Evolutionary conservation across 177 flowering plant species (phyloP), one percentile per base, ranked within the genome.

Genomic region (Vitis hybrid): DNA sequence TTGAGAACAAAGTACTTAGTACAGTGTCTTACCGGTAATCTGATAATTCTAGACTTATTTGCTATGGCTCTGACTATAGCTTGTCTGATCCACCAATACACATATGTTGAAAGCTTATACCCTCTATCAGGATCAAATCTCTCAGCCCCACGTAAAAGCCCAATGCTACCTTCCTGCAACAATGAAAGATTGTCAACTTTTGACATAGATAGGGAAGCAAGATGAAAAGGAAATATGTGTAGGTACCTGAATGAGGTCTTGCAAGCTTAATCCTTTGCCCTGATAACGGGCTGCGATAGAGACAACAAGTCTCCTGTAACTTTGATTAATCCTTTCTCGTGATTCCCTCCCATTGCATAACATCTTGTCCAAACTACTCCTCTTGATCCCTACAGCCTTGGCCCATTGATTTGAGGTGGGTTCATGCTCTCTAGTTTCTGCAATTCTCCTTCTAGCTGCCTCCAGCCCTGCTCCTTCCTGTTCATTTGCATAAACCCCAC

Each of bases 161-260:
- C 81, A 19, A 81, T 81, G 79, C 73, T 78, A 39, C 81, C 83
- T 73, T 75, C 81, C 81, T 80, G 61, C 55, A 8, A 61, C 18
- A 20, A 49, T 14, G 13, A 65, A 26, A 55, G 4, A 34, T 15
- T n/a, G 5, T 19, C 59, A 10, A 62, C 19, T 50, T 6, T 50
- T 22, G 52, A 55, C 15, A 71, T 26, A 61, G 26, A 2, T 16
- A 15, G 59, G 26, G 31, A 18, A 48, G 59, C 63, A 73, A 51
- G 29, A 20, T 14, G 48, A 15, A 39, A 52, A 16, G 39, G 66
- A 45, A 61, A 61, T 16, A 20, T 16, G 20, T n/a, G 13, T 49
- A 29, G 39, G 39, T 20, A 87, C 91, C 91, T 87, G 94, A 74
- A 86, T 74, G 67, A 88, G 85, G 76, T 90, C 92, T 67, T 81